These are phyloP conservation scores for Microstegium vimineum DNA, from an alignment of 176 grass and related monocot species.

Conservation along the genomic window DNA sequence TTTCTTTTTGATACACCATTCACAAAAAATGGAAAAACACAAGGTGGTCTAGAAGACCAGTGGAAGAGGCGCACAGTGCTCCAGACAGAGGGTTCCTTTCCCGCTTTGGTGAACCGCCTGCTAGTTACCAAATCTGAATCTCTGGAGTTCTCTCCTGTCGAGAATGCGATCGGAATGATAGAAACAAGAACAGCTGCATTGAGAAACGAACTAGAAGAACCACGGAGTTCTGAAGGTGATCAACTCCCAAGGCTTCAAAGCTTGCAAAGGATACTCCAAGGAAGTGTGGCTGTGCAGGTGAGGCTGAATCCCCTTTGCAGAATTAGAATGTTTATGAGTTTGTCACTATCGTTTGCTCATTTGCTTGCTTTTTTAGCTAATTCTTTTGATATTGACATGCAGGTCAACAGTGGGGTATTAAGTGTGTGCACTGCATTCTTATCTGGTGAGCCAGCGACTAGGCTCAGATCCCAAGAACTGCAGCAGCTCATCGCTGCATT, in stretches of 20 bases:
- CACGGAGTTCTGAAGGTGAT: slow-evolving; percentile 92
- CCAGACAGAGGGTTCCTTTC: slow-evolving; percentile 91
- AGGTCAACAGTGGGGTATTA: slow-evolving; percentile 98
- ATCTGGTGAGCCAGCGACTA: slow-evolving; percentile 89
- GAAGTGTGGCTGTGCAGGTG: slow-evolving; percentile 99
- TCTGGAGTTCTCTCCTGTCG: slow-evolving; percentile 93
- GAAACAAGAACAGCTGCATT: slow-evolving; percentile 94
- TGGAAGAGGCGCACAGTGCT: slow-evolving; percentile 98
- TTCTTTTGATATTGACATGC: slow-evolving; percentile 23
- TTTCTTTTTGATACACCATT: slow-evolving; percentile 97
- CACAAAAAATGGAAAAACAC: slow-evolving; percentile 98
- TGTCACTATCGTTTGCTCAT: background rate
- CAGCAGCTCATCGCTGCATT: slow-evolving; percentile 95
- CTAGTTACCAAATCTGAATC: slow-evolving; percentile 88
- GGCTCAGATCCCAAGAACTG: slow-evolving; percentile 90
- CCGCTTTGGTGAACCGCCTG: slow-evolving; percentile 86
- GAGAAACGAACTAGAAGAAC: slow-evolving; percentile 98
- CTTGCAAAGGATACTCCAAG: slow-evolving; percentile 95
- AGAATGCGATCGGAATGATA: slow-evolving; percentile 99
- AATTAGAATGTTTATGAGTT: background rate
- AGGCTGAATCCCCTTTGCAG: background rate
- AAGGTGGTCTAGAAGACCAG: slow-evolving; percentile 92
- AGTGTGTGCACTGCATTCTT: slow-evolving; percentile 98
- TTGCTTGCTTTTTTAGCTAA: background rate
- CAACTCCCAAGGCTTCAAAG: slow-evolving; percentile 97